A percentile compares a stretch with the other conserved stretches of the same genome.
Conservation (phyloP, 108 stramenopile genomes). For the Nitzschia sp. region DNA sequence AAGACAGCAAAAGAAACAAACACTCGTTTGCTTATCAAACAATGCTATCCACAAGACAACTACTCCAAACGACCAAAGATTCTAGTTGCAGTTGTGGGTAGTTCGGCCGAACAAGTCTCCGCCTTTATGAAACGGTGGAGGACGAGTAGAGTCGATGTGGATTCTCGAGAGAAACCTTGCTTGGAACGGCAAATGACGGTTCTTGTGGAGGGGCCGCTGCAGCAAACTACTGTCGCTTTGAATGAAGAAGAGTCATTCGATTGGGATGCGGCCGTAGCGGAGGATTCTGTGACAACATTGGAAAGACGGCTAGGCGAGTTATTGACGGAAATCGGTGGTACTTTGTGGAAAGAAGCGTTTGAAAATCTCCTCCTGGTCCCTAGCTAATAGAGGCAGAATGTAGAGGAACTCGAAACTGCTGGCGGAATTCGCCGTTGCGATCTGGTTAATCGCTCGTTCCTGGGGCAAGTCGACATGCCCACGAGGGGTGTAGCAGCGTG, state of each 20-base stretch:
- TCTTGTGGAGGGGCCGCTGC: conserved; percentile 45
- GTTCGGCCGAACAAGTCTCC: conserved; percentile 19
- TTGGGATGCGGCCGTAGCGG: background rate
- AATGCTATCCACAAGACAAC: conserved; percentile 17
- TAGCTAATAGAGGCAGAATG: too few relatives aligned
- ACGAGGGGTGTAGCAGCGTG: too few relatives aligned
- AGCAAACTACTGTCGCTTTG: too few relatives aligned
- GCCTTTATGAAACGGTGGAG: conserved; percentile 77
- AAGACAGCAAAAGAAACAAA: conserved; percentile 42
- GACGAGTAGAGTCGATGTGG: conserved; percentile 72
- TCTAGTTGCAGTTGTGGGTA: conserved; percentile 55
- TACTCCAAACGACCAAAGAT: conserved; percentile 48
- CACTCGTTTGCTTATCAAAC: conserved; percentile 37
- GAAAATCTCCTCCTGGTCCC: background rate
- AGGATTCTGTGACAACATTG: background rate
- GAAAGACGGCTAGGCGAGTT: background rate
- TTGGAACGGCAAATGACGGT: conserved; percentile 74
- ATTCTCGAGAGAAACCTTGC: conserved; percentile 70
- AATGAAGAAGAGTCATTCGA: background rate
- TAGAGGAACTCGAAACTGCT: too few relatives aligned
- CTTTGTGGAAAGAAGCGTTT: conserved; percentile 1
- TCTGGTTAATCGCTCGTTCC: too few relatives aligned
- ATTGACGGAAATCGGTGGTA: background rate
- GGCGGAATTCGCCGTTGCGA: too few relatives aligned
- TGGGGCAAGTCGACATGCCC: too few relatives aligned